Conservation (phyloP, 306 rosid species). For the Canavalia gladiata region DNA sequence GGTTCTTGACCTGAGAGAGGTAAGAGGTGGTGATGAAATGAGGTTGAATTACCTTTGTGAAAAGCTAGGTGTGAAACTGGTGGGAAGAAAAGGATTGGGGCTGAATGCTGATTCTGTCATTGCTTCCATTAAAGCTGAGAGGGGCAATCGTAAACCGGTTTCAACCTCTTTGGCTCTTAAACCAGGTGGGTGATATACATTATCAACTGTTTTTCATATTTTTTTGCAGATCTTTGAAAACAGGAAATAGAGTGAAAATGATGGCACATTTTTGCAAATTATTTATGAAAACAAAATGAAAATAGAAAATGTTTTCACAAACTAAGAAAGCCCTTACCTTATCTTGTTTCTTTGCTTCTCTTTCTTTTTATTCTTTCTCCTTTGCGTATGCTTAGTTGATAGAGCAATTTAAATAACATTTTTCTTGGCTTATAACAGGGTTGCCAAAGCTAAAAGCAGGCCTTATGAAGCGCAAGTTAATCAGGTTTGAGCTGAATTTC, state of each 20-base stretch:
- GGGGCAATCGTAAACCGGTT: constrained; percentile 81
- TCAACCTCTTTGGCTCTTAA: constrained; percentile 67
- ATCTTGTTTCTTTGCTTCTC: constrained; percentile 16
- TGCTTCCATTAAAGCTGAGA: constrained; percentile 88
- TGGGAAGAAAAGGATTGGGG: constrained; percentile 96
- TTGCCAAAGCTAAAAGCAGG: constrained; percentile 75
- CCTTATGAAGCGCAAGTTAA: constrained; percentile 70
- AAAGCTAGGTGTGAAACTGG: constrained; percentile 89
- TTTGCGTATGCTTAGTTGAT: constrained; percentile 20
- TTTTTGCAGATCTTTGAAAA: not conserved
- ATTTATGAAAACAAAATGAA: not conserved
- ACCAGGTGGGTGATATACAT: constrained; percentile 65
- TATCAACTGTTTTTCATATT: not conserved
- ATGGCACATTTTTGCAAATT: not conserved
- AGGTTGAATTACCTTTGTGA: constrained; percentile 86
- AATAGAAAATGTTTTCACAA: not conserved
- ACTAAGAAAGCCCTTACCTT: not conserved
- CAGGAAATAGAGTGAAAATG: constrained; percentile 13
- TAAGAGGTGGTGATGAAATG: constrained; percentile 97
- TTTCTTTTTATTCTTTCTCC: constrained; percentile 32
- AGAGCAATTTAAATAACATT: constrained; percentile 38
- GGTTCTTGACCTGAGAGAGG: constrained; percentile 86
- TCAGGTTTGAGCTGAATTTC: constrained; percentile 70
- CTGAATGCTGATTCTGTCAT: constrained; percentile 87
- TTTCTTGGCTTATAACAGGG: constrained; percentile 62